Evolutionary conservation across 2,329 filamentous ascomycete species (phyloP).

Genomic region (Ilyonectria destructans): DNA sequence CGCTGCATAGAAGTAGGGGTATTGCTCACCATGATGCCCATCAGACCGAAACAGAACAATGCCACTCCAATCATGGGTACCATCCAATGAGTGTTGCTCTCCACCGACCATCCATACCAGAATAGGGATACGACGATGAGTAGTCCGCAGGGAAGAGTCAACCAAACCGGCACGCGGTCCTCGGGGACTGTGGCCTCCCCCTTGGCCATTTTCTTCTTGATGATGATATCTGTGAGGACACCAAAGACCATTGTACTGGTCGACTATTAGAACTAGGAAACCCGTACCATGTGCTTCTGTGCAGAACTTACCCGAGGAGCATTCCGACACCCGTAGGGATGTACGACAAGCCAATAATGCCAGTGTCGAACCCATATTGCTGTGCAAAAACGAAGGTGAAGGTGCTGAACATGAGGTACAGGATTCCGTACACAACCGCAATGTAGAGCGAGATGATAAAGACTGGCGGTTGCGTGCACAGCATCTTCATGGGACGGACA

Average conservation of each 20-base stretch:
- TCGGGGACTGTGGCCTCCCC: slow-evolving; percentile 45
- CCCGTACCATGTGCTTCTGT: too few relatives aligned
- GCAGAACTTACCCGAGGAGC: too few relatives aligned
- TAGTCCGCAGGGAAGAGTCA: slow-evolving; percentile 46
- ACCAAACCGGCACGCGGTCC: slow-evolving; percentile 49
- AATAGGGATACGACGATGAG: slow-evolving; percentile 49
- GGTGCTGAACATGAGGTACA: slow-evolving; percentile 71
- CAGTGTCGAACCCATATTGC: slow-evolving; percentile 71
- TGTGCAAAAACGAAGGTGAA: slow-evolving; percentile 73
- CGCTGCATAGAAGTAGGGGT: rapidly evolving
- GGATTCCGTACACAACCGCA: slow-evolving; percentile 74
- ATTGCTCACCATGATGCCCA: slow-evolving; percentile 57
- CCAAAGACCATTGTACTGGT: slow-evolving; percentile 46
- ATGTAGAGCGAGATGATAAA: slow-evolving; percentile 77
- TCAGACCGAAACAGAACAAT: slow-evolving; percentile 63
- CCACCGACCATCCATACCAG: slow-evolving; percentile 51
- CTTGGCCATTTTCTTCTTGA: slow-evolving; percentile 46
- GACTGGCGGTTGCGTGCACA: slow-evolving; percentile 75
- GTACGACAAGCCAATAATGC: slow-evolving; percentile 60
- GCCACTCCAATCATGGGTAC: slow-evolving; percentile 57
- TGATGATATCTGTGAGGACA: slow-evolving; percentile 46
- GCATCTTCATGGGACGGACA: slow-evolving; percentile 75
- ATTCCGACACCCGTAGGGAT: slow-evolving; percentile 50
- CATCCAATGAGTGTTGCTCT: slow-evolving; percentile 50
- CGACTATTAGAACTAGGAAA: too few relatives aligned